Base-by-base conservation (phyloP, 1,139 yeast species). In the Geotrichum carabidarum region DNA sequence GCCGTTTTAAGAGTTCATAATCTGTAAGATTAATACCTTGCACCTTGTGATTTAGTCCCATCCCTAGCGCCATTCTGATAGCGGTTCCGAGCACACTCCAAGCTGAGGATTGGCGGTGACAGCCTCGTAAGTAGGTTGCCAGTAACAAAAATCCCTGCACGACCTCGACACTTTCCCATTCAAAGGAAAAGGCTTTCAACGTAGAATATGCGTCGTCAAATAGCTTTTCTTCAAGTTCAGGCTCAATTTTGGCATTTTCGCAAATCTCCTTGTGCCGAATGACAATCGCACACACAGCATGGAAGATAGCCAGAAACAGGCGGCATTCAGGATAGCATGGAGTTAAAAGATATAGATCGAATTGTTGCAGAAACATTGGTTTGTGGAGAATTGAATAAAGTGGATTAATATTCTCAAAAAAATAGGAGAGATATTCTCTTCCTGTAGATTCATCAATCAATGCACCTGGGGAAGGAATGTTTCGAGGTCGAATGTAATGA, bases 111-210 rank as follows among this genome's bases (percentile, higher is more conserved):
- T 83, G 88, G 50, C 86, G 72, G 61, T 82, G 83, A 36, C 80
- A 70, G 2, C 78, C 68, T 47, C 89, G 70, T 45, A 83, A 67
- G 62, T 82, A 83, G 15, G 82, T 62, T 0, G 83, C 68, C 34
- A 80, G 74, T 31, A 83, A 66, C 15, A 82, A 66, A 85, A 86
- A 82, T 43, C 81, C 75, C 64, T 83, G 89, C 36, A 82, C 76
- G 59, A 83, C 72, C 63, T 83, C 89, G 57, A 80, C 77, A 15
- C 83, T 77, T 63, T 82, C 86, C 86, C 87, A 83, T 65, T 83
- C 86, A 65, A 82, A 82, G 45, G 82, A 73, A 48, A 83, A 69
- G 17, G 75, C 74, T 18, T 74, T 70, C 7, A 82, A 69, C 11
- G 82, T 76, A 22, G 70, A 65, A 64, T 78, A 71, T 4, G 80